Evolutionary conservation across 495 filamentous ascomycete genomes (phyloP).

Genomic region (Peziza echinospora): DNA sequence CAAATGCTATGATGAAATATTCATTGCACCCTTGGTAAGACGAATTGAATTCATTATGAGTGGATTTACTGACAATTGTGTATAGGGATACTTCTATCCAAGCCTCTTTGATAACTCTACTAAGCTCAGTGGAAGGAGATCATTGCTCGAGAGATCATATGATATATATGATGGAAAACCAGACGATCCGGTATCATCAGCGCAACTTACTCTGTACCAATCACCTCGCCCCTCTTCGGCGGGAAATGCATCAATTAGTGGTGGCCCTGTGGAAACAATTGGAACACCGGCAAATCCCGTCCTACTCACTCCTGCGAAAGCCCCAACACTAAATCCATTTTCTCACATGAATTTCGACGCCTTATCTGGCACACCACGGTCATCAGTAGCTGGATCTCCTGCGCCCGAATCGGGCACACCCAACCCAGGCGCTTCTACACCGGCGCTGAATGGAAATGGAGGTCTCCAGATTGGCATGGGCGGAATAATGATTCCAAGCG

Average conservation of each 20-base stretch:
- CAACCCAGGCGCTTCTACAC: slow-evolving; percentile 23
- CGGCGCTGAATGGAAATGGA: slow-evolving; percentile 23
- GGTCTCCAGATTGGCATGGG: slow-evolving; percentile 18
- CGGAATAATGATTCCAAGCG: slow-evolving; percentile 18
- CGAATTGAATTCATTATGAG: neutral
- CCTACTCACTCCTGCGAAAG: slow-evolving; percentile 29
- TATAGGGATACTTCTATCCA: slow-evolving; percentile 47
- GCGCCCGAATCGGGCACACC: slow-evolving; percentile 47
- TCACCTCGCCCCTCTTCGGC: slow-evolving; percentile 47
- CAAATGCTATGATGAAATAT: slow-evolving; percentile 86
- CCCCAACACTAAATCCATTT: slow-evolving; percentile 32
- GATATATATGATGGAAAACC: slow-evolving; percentile 81
- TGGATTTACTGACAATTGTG: neutral
- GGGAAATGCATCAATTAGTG: slow-evolving; percentile 22
- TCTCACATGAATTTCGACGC: slow-evolving; percentile 27
- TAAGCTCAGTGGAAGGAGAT: slow-evolving; percentile 58
- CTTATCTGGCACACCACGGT: slow-evolving; percentile 47
- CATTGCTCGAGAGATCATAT: slow-evolving; percentile 59
- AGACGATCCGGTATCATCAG: slow-evolving; percentile 71
- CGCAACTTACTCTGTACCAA: slow-evolving; percentile 70
- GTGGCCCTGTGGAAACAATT: slow-evolving; percentile 10
- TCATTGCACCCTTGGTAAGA: slow-evolving; percentile 63
- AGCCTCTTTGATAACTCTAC: slow-evolving; percentile 56
- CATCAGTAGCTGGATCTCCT: slow-evolving; percentile 70
- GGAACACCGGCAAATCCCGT: slow-evolving; percentile 16